Conservation (phyloP, 768 basidiomycete genomes). For the Flagelloscypha sp. region DNA sequence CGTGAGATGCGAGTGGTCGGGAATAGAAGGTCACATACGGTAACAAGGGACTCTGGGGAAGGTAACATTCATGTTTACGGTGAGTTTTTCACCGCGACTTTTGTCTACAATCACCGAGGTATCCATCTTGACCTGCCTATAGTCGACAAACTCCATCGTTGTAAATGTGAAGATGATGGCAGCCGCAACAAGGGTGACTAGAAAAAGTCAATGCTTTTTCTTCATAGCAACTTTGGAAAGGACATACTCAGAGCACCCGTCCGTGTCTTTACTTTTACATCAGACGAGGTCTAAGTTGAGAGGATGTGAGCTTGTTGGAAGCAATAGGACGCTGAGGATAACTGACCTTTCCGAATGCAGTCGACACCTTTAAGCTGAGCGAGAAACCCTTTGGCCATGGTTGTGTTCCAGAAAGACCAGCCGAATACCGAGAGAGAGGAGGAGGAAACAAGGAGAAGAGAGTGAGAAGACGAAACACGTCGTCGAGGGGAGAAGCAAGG, state of each 20-base stretch:
- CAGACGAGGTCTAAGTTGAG: conserved; percentile 96
- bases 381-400: conserved; percentile 73
- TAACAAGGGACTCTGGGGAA: conserved; percentile 98
- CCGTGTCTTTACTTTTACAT: conserved; percentile 98
- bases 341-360: conserved; percentile 96
- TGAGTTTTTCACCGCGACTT: conserved; percentile 89
- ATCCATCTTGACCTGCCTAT: conserved; percentile 77
- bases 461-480: no score
- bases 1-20: background rate
- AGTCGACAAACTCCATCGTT: conserved; percentile 93
- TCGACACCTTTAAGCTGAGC: conserved; percentile 83
- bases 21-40: conserved; percentile 45
- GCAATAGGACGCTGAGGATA: background rate
- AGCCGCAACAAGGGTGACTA: conserved; percentile 88
- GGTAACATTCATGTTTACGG: conserved; percentile 84
- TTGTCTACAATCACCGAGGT: conserved; percentile 93
- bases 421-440: background rate
- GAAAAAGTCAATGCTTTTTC: conserved; percentile 6
- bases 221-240: conserved; percentile 6
- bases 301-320: background rate
- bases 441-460: background rate
- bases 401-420: background rate
- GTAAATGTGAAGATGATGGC: conserved; percentile 90
- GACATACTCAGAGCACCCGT: conserved; percentile 82
- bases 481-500: no score